Evolutionary conservation across 768 basidiomycete genomes (phyloP).

Genomic region (Mycena polygramma): DNA sequence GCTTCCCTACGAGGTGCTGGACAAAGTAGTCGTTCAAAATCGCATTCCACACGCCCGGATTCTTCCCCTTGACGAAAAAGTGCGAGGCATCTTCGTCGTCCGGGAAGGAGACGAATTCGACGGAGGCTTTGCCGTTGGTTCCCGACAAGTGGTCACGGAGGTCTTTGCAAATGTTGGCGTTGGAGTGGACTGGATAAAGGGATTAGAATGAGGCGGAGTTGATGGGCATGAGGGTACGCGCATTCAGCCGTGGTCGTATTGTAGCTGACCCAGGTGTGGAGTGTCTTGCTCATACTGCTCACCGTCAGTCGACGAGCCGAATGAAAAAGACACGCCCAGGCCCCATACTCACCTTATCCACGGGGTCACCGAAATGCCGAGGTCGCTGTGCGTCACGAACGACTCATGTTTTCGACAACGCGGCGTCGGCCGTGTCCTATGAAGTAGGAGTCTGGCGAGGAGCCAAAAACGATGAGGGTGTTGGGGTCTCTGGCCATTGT

Average conservation of each 20-base stretch:
- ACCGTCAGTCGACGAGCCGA: not conserved
- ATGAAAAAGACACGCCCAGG: not conserved
- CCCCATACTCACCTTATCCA: constrained; percentile 31
- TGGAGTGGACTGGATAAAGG: constrained; percentile 23
- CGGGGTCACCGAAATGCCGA: constrained; percentile 18
- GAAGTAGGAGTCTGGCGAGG: constrained; percentile 26
- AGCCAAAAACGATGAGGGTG: constrained; percentile 20
- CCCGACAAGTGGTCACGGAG: constrained; percentile 23
- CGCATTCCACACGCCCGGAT: constrained; percentile 8
- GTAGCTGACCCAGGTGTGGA: constrained; percentile 13
- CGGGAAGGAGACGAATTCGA: constrained; percentile 24
- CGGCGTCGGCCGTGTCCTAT: constrained; percentile 29
- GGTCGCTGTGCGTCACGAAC: constrained; percentile 17
- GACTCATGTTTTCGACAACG: constrained; percentile 25
- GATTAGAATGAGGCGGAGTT: not conserved
- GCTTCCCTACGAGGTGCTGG: no score
- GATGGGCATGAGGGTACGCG: no score
- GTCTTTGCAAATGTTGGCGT: constrained; percentile 7
- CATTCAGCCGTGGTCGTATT: not conserved
- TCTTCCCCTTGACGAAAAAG: constrained; percentile 25
- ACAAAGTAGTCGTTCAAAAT: not conserved
- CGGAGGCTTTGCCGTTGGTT: constrained; percentile 26
- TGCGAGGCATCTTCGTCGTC: constrained; percentile 4
- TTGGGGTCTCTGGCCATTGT: constrained; percentile 15
- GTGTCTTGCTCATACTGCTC: constrained; percentile 4